phyloP scores from a whole-genome alignment of 2,329 filamentous ascomycete genomes.

The Stachybotrys chlorohalonatus region DNA sequence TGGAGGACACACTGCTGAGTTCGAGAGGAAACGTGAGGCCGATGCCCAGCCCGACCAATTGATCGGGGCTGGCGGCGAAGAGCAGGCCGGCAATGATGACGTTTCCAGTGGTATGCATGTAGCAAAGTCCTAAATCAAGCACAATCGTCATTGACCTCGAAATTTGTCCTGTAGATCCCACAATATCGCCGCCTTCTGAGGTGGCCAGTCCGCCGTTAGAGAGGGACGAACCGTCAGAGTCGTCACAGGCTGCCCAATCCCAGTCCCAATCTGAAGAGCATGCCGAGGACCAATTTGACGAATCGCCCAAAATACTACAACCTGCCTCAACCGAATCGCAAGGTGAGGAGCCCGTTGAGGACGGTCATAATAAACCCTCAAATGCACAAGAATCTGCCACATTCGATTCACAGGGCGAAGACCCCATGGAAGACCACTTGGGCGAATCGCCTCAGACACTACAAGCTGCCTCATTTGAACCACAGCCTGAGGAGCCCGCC shows the following conservation, averaged over 20 bases:
- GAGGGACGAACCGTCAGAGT: conserved; percentile 19
- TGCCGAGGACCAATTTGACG: conserved; percentile 49
- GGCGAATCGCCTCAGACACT: no score
- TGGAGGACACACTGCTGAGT: conserved; percentile 33
- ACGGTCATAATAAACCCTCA: no score
- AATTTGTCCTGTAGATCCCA: conserved; percentile 13
- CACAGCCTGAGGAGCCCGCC: no score
- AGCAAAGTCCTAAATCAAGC: conserved; percentile 10
- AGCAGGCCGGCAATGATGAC: conserved; percentile 28
- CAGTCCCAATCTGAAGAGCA: conserved; percentile 22
- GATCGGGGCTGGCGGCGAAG: conserved; percentile 21
- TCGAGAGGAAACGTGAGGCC: conserved; percentile 35
- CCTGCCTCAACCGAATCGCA: no score
- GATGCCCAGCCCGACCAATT: conserved; percentile 47
- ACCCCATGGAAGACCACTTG: no score
- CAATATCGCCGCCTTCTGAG: conserved; percentile 16
- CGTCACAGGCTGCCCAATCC: conserved; percentile 1
- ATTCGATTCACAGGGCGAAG: no score
- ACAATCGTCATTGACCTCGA: conserved; percentile 14
- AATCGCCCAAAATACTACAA: conserved; percentile 11
- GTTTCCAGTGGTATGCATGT: conserved; percentile 18
- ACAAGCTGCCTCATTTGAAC: no score
- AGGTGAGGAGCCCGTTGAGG: no score
- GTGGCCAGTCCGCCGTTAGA: conserved; percentile 15
- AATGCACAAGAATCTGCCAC: no score